These are phyloP conservation scores for Myxozyma monticola DNA, from an alignment of 805 yeast species.

Conservation along the genomic window DNA sequence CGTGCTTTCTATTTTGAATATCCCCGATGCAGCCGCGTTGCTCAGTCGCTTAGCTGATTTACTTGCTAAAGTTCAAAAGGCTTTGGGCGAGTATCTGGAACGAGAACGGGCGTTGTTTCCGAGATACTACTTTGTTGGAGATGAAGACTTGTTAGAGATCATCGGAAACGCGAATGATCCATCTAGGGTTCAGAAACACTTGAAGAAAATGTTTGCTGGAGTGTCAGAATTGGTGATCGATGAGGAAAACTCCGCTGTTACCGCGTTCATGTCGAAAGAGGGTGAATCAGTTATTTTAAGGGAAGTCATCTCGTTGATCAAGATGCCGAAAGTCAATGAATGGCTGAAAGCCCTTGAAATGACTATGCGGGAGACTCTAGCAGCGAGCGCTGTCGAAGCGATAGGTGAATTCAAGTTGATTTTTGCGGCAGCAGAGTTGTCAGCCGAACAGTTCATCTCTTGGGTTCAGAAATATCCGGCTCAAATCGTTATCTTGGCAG, in stretches of 20 bases:
- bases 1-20: constrained; percentile 54
- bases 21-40: constrained; percentile 49
- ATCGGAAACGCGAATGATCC: constrained; percentile 64
- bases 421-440: constrained; percentile 21
- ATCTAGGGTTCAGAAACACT: constrained; percentile 52
- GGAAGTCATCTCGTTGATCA: constrained; percentile 47
- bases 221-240: constrained; percentile 48
- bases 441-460: constrained; percentile 29
- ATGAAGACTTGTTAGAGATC: constrained; percentile 82
- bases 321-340: constrained; percentile 50
- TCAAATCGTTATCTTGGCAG: constrained; percentile 57
- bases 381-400: constrained; percentile 40
- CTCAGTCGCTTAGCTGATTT: constrained; percentile 57
- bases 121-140: constrained; percentile 83
- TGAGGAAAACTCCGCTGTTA: constrained; percentile 40
- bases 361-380: constrained; percentile 52
- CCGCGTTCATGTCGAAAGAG: constrained; percentile 59
- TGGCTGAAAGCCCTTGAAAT: constrained; percentile 65
- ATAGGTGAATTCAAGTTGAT: constrained; percentile 32
- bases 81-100: constrained; percentile 77
- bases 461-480: constrained; percentile 50
- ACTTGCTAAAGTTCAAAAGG: constrained; percentile 57
- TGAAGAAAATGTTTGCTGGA: constrained; percentile 73
- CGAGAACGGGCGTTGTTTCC: constrained; percentile 75
- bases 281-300: constrained; percentile 56